phyloP scores from a whole-genome alignment of 371 early-diverging fungal species.

The Mortierella sp. region DNA sequence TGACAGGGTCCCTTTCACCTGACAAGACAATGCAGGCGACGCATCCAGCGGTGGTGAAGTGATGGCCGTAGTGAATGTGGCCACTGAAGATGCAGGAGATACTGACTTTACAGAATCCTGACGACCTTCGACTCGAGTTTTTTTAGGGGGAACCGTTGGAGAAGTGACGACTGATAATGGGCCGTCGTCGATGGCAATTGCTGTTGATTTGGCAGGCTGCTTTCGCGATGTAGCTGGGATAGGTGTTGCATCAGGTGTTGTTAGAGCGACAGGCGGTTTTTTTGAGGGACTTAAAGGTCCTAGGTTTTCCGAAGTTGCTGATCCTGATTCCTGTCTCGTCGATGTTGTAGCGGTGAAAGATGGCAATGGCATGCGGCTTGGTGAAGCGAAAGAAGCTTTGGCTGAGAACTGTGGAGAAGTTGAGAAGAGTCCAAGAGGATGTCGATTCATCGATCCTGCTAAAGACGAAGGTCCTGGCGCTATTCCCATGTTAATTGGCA shows the following conservation, averaged over 20 bases:
- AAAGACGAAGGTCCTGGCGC: conserved; percentile 15
- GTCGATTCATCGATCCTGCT: conserved; percentile 31
- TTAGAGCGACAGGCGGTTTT: neutral
- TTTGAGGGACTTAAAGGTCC: neutral
- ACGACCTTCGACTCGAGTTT: neutral
- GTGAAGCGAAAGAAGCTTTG: conserved; percentile 28
- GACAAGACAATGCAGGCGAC: too few species aligned
- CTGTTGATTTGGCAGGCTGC: conserved; percentile 1
- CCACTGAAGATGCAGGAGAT: neutral
- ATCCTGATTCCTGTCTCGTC: neutral
- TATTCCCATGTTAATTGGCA: neutral
- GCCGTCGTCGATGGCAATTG: conserved; percentile 22
- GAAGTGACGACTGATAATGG: conserved; percentile 27
- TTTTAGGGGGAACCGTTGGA: neutral
- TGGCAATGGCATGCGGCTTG: conserved; percentile 8
- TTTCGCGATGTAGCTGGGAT: neutral
- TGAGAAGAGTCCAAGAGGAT: conserved; percentile 37
- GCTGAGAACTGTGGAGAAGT: conserved; percentile 45
- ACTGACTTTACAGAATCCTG: neutral
- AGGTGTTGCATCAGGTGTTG: neutral
- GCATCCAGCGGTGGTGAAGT: conserved; percentile 3
- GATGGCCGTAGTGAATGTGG: conserved; percentile 17
- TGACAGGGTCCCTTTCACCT: neutral
- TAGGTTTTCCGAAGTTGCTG: neutral
- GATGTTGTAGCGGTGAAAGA: neutral